phyloP scores from a whole-genome alignment of 768 basidiomycete genomes.

The Xerocomellus chrysenteron region DNA sequence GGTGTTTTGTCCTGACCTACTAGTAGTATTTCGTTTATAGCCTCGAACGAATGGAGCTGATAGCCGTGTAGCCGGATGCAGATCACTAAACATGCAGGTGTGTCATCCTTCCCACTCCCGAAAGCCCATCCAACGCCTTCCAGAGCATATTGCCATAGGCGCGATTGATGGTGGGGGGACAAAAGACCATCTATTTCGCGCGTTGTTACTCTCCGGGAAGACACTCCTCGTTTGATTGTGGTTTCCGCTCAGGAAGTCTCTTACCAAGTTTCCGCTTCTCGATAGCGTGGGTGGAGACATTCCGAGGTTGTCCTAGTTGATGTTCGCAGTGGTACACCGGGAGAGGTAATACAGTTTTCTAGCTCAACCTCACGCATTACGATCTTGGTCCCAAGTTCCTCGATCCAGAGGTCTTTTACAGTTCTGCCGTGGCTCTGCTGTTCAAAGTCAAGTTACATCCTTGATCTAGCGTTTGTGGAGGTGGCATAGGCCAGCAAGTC shows the following conservation, averaged over 20 bases:
- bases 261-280: background rate
- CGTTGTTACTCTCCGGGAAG: constrained; percentile 37
- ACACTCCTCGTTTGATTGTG: constrained; percentile 39
- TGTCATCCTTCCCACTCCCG: constrained; percentile 19
- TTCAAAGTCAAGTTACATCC: constrained; percentile 45
- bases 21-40: too few relatives aligned
- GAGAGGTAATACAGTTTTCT: constrained; percentile 38
- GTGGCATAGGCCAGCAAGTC: constrained; percentile 43
- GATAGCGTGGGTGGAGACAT: background rate
- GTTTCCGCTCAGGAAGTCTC: constrained; percentile 13
- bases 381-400: constrained; percentile 50
- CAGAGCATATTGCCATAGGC: constrained; percentile 17
- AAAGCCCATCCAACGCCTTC: constrained; percentile 13
- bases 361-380: constrained; percentile 57
- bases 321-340: background rate
- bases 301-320: too few relatives aligned
- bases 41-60: too few relatives aligned
- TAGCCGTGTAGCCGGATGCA: constrained; percentile 37
- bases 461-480: constrained; percentile 42
- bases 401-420: constrained; percentile 39
- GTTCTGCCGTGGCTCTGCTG: constrained; percentile 42
- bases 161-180: background rate
- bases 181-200: constrained; percentile 35
- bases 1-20: too few relatives aligned
- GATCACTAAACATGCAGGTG: constrained; percentile 44